Evolutionary conservation across 2,329 filamentous ascomycete genomes (phyloP), one percentile per base, ranked within the genome.

Genomic region (Colletotrichum tofieldiae): DNA sequence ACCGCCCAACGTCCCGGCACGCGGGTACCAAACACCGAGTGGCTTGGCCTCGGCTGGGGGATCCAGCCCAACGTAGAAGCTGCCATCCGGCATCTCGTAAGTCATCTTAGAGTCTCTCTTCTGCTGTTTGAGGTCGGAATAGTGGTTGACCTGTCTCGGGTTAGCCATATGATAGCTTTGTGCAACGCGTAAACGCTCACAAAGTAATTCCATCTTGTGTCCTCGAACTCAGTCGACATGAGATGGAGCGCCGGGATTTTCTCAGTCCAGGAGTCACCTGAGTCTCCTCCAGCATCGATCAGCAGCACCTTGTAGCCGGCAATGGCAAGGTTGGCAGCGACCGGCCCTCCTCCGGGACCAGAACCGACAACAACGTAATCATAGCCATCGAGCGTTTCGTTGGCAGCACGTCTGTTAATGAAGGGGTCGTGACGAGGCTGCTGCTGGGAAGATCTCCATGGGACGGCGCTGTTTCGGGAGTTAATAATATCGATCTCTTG

Each of bases 291-390:
- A 8, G 88, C 88, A 74, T 91, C 89, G 29, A 91, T 85, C 4
- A 91, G 80, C 32, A 91, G 83, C 1, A 88, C 87, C 71, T 84
- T 86, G 79, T 87, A 84, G 54, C 89, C 89, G 2, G 87, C 87
- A 23, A 86, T 82, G 18, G 89, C 89, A 49, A 91, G 85, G 60
- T 88, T 84, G 45, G 86, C 84, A 5, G 88, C 87, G 2, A 90
- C 77, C 3, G 88, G 87, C 39, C 84, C 87, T 59, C 88, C 88
- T 58, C 88, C 88, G 1, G 88, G 83, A 2, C 88, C 88, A 16
- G 86, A 88, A 6, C 89, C 89, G 39, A 91, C 86, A 12, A 91
- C 82, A 16, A 91, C 82, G 78, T 90, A 91, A 73, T 90, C 89
- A 73, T 90, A 90, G 16, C 54, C 55, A 20, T 66, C 55, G 9